Evolutionary conservation across 352 stramenopile genomes (phyloP).

Genomic region (Globisporangium uncinulatum): DNA sequence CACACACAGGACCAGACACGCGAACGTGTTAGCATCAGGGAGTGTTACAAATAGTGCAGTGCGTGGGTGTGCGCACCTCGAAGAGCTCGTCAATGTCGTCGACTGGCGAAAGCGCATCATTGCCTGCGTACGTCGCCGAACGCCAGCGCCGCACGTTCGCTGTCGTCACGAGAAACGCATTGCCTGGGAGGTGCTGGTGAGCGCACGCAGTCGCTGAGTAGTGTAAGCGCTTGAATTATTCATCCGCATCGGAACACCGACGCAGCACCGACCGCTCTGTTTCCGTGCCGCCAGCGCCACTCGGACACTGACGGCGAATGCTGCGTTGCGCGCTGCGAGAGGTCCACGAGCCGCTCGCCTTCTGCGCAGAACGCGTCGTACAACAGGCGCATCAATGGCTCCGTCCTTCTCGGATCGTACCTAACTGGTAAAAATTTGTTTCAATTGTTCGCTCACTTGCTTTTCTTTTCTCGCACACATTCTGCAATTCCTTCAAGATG

Average conservation of each 20-base stretch:
- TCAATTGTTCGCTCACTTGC: background rate
- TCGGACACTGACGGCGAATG: slow-evolving; percentile 8
- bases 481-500: slow-evolving; percentile 5
- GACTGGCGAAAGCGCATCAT: slow-evolving; percentile 7
- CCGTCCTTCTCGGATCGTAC: background rate
- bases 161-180: slow-evolving; percentile 60
- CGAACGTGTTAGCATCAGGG: background rate
- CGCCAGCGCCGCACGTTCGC: slow-evolving; percentile 22
- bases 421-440: too few species aligned
- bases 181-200: slow-evolving; percentile 48
- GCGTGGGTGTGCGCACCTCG: slow-evolving; percentile 4
- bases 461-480: background rate
- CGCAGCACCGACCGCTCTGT: slow-evolving; percentile 22
- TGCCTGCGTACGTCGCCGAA: background rate
- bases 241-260: background rate
- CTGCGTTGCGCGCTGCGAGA: slow-evolving; percentile 26
- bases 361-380: slow-evolving; percentile 48
- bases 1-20: background rate
- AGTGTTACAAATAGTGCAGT: background rate
- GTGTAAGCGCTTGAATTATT: background rate
- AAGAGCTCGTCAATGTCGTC: slow-evolving; percentile 10
- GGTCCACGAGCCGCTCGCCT: slow-evolving; percentile 31
- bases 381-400: slow-evolving; percentile 26
- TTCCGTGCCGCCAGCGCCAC: slow-evolving; percentile 61
- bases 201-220: background rate